A percentile compares a stretch with the other conserved stretches of the same genome.
Evolutionary conservation across 352 stramenopile species (phyloP).

Genomic region (Globisporangium alternatum): DNA sequence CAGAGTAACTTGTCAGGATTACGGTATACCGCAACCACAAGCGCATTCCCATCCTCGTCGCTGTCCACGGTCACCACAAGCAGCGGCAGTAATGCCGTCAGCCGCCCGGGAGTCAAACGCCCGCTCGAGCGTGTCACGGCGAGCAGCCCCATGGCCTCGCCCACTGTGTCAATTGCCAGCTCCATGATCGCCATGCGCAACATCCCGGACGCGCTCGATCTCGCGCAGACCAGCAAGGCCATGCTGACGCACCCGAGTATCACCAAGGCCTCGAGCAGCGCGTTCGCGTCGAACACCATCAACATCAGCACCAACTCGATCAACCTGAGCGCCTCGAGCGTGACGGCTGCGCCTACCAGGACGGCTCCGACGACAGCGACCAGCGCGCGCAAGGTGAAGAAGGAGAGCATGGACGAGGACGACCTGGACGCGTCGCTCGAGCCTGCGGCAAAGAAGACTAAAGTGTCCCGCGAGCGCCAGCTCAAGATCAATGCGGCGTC

Average conservation of each 20-base stretch:
- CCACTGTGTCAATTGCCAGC: constrained; percentile 46
- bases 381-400: constrained; percentile 20
- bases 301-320: constrained; percentile 34
- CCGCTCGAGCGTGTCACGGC: constrained; percentile 24
- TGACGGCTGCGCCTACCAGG: neutral
- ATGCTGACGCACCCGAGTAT: constrained; percentile 20
- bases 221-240: constrained; percentile 21
- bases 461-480: constrained; percentile 81
- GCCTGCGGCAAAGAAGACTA: constrained; percentile 65
- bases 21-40: constrained; percentile 10
- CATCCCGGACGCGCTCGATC: constrained; percentile 17
- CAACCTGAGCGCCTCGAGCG: constrained; percentile 21
- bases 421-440: constrained; percentile 18
- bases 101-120: constrained; percentile 46
- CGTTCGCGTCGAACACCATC: constrained; percentile 16
- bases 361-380: neutral
- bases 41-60: constrained; percentile 17
- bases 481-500: constrained; percentile 88
- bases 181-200: constrained; percentile 74
- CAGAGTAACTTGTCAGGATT: constrained; percentile 7
- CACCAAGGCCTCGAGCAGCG: constrained; percentile 1
- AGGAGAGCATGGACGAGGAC: constrained; percentile 24
- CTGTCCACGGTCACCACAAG: constrained; percentile 9
- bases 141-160: constrained; percentile 33
- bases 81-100: constrained; percentile 5